phyloP scores from a whole-genome alignment of 192 early-diverging fungal genomes.

The Backusella sp. region DNA sequence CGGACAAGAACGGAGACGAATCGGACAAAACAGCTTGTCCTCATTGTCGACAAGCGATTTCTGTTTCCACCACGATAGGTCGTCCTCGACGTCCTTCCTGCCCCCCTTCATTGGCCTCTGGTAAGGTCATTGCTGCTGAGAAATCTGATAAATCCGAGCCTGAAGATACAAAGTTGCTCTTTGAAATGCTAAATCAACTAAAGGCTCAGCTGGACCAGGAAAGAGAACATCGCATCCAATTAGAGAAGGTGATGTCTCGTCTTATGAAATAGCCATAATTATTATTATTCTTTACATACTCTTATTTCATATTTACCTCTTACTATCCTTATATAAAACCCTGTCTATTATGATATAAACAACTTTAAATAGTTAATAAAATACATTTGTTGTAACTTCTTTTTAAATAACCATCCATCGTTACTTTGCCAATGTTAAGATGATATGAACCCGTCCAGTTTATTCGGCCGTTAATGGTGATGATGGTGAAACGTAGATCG shows the following conservation, averaged over 20 bases:
- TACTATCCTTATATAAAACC: background rate
- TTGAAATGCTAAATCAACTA: slow-evolving; percentile 20
- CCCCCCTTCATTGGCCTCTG: slow-evolving; percentile 17
- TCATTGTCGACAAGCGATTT: slow-evolving; percentile 7
- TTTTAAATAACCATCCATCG: background rate
- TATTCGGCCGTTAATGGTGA: background rate
- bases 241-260: slow-evolving; percentile 33
- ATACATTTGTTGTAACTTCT: background rate
- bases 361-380: background rate
- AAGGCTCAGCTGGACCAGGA: slow-evolving; percentile 27
- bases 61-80: background rate
- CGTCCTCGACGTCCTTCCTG: slow-evolving; percentile 11
- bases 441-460: background rate
- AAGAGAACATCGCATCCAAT: slow-evolving; percentile 29
- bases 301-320: background rate
- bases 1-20: background rate
- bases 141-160: background rate
- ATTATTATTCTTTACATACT: background rate
- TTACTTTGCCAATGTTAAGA: background rate
- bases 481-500: background rate
- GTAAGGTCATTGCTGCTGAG: background rate
- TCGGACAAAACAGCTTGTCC: slow-evolving; percentile 3
- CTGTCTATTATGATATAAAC: background rate
- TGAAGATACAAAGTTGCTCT: background rate
- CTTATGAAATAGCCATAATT: background rate